Evolutionary conservation across 768 basidiomycete species (phyloP), one percentile per base, ranked within the genome.

Genomic region (Tylopilus intermedius): DNA sequence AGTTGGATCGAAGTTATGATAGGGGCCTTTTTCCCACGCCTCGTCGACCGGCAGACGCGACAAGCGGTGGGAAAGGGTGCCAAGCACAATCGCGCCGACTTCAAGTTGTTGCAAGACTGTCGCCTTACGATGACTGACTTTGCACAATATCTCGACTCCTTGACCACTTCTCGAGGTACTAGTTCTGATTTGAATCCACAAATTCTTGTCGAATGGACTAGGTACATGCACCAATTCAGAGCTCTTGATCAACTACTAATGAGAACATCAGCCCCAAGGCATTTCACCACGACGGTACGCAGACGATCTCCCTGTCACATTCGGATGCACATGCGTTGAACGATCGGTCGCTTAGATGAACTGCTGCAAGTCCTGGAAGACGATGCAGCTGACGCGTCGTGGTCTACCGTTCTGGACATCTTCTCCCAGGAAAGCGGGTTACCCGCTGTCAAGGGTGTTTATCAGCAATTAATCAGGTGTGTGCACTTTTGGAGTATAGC

Each of bases 351-450:
- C n/a, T 13, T 46, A 69, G 67, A 61, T 54, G 51, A 15, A 26
- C 44, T 14, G 2, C 15, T 39, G n/a, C 58, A 56, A 6, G 22
- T 38, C 13, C 24, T 29, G 13, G 63, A 58, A 24, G 57, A 50
- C 21, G 58, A 61, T 44, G 15, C 35, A 21, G 21, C 24, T 8
- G 54, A 57, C 15, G 65, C 67, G 50, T 45, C 54, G 18, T 68
- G 63, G 66, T 45, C 55, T 24, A 69, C 71, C 30, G 67, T 75
- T 37, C 64, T 76, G 33, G 66, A 72, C 48, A 22, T 68, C 49
- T 74, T 69, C 41, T 22, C 39, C 11, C 32, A 1, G 6, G 29
- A 57, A 15, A 8, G 8, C 18, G 50, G 51, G 39, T 43, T 49
- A 0, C 29, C 47, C n/a, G 10, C 6, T 42, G 33, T 51, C 39